phyloP scores from a whole-genome alignment of 2,329 filamentous ascomycete genomes.

The Ophiocordyceps australis region DNA sequence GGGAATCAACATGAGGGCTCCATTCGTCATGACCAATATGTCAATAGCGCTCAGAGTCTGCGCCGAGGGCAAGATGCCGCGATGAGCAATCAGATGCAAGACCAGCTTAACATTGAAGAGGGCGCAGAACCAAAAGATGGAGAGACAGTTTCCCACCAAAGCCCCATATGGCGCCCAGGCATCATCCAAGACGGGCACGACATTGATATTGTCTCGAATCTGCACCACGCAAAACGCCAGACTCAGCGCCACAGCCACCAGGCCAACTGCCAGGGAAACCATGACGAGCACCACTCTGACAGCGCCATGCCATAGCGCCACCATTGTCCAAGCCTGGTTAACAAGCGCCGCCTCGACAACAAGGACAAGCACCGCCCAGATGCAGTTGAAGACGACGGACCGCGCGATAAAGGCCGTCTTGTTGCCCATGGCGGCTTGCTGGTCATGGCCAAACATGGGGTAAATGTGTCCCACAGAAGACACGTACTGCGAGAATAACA shows the following conservation, averaged over 20 bases:
- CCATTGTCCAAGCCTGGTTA: slow-evolving; percentile 33
- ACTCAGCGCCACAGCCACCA: slow-evolving; percentile 13
- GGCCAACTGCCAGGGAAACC: slow-evolving; percentile 16
- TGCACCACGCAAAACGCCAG: slow-evolving; percentile 18
- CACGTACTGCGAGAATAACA: slow-evolving; percentile 41
- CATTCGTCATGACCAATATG: slow-evolving; percentile 35
- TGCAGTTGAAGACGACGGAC: too few relatives aligned
- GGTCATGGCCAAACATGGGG: slow-evolving; percentile 27
- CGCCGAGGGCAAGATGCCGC: slow-evolving; percentile 24
- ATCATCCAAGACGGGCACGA: slow-evolving; percentile 6
- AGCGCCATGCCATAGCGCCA: slow-evolving; percentile 23
- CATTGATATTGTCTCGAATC: slow-evolving; percentile 10
- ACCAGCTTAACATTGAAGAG: slow-evolving; percentile 34
- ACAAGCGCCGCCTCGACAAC: slow-evolving; percentile 27
- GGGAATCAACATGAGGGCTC: slow-evolving; percentile 35
- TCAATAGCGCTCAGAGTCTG: slow-evolving; percentile 30
- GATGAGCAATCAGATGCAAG: slow-evolving; percentile 25
- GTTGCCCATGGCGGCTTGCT: slow-evolving; percentile 16
- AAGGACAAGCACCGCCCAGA: slow-evolving; percentile 20
- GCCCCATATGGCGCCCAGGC: slow-evolving; percentile 20
- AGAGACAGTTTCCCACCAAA: slow-evolving; percentile 19
- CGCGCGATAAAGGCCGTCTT: slow-evolving; percentile 19
- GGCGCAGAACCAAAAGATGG: slow-evolving; percentile 34
- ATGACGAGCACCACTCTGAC: slow-evolving; percentile 13
- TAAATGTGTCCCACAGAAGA: slow-evolving; percentile 45